These are phyloP conservation scores for Hordeum marinum DNA, from an alignment of 176 grass and related monocot species.

Conservation along the genomic window DNA sequence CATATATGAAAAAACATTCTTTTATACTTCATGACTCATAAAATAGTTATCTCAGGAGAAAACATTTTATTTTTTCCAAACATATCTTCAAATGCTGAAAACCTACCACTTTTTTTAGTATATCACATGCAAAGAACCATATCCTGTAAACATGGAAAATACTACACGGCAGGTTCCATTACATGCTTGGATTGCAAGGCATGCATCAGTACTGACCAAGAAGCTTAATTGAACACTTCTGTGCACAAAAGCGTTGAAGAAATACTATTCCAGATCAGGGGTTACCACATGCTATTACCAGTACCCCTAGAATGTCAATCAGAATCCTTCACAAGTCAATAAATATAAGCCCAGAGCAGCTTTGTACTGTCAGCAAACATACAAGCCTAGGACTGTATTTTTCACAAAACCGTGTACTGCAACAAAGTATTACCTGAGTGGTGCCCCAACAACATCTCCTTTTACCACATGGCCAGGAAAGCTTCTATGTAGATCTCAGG, in stretches of 20 bases:
- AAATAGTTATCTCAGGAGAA: not conserved
- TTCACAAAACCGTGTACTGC: slow-evolving; percentile 3
- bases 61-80: not conserved
- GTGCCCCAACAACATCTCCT: slow-evolving; percentile 12
- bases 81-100: not conserved
- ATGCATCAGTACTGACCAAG: not conserved
- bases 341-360: slow-evolving; percentile 2
- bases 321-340: slow-evolving; percentile 38
- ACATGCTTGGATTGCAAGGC: slow-evolving; percentile 11
- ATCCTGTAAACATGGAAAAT: not conserved
- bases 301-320: slow-evolving; percentile 42
- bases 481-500: slow-evolving; percentile 4
- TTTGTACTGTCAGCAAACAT: slow-evolving; percentile 12
- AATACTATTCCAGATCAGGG: slow-evolving; percentile 15
- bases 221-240: slow-evolving; percentile 2
- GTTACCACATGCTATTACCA: slow-evolving; percentile 4
- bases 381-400: slow-evolving; percentile 7
- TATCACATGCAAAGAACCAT: not conserved
- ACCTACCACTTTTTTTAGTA: not conserved
- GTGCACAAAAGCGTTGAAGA: slow-evolving; percentile 21
- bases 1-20: not conserved
- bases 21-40: not conserved
- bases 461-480: slow-evolving; percentile 20
- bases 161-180: not conserved
- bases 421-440: slow-evolving; percentile 9